Conservation (phyloP, 345 rosid species). For the Eucalyptus fibrosa region DNA sequence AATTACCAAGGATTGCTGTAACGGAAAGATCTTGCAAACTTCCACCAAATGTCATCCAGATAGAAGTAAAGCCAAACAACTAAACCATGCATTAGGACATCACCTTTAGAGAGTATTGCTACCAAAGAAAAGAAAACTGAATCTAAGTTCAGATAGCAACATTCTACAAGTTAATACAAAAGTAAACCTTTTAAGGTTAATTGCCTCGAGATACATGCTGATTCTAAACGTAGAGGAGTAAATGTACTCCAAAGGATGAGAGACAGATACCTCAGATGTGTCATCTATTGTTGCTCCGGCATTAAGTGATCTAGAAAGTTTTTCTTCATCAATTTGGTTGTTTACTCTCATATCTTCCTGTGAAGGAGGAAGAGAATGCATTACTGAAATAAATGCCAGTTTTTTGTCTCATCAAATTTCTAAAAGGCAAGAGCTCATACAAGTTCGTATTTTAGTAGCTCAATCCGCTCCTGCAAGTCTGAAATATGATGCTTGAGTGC, state of each 20-base stretch:
- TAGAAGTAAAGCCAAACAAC: neutral
- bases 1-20: neutral
- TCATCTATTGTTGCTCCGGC: constrained; percentile 15
- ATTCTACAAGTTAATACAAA: neutral
- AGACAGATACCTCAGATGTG: constrained; percentile 35
- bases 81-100: neutral
- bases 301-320: constrained; percentile 4
- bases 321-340: constrained; percentile 20
- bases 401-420: neutral
- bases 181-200: neutral
- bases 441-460: constrained; percentile 36
- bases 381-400: neutral
- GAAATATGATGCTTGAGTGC: constrained; percentile 65
- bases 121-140: neutral
- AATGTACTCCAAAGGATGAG: neutral
- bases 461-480: constrained; percentile 53
- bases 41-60: neutral
- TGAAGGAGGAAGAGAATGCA: neutral
- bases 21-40: neutral
- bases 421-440: constrained; percentile 11
- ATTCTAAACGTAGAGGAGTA: neutral
- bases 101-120: neutral
- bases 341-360: constrained; percentile 37
- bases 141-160: neutral
- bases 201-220: neutral